Evolutionary conservation across 2,329 filamentous ascomycete species (phyloP), one percentile per base, ranked within the genome.

Genomic region (Botryotinia convoluta): DNA sequence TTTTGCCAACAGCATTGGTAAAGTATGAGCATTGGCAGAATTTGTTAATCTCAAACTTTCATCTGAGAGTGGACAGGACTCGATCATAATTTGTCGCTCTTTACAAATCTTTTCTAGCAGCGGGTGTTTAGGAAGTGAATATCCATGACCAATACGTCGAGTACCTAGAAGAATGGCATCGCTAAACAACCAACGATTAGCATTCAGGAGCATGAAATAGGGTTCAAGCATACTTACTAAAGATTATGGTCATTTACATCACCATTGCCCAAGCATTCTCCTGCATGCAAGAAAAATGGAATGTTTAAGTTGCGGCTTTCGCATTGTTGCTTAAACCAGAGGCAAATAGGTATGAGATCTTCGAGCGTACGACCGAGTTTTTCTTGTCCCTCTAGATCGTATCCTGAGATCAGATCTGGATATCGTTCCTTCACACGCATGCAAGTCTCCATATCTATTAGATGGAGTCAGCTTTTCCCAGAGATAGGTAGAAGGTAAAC

Each of bases 261-360:
- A 45, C 93, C 94, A 71, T 91, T 88, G 16, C 93, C 93, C 0
- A 97, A 88, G 44, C 90, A 93, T 83, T 97, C 94, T 75, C 94
- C 95, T 0, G 95, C 95, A 81, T 97, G 94, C 83, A 98, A 95
- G 85, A 97, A 97, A 84, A 97, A 97, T 1, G 95, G 95, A 32
- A 98, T 90, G 65, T 93, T 89, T 57, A 97, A 88, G 4, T 87
- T 88, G 78, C 93, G 90, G 78, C 91, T 85, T 1, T 87, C 87
- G 80, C 94, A 97, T 77, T 91, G 88, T 81, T 94, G 93, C 76
- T 90, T 90, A 86, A 98, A 97, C 93, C 93, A 97, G 82, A 97
- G 94, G 0, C 98, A 84, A 78, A 95, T 88, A 0, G 94, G 93
- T 0, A 94, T 87, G 6, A 96, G 84, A 76, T 95, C 91, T 22